Conservation (phyloP, 2,329 filamentous ascomycete genomes). For the Lecanoromycetidae sp. region DNA sequence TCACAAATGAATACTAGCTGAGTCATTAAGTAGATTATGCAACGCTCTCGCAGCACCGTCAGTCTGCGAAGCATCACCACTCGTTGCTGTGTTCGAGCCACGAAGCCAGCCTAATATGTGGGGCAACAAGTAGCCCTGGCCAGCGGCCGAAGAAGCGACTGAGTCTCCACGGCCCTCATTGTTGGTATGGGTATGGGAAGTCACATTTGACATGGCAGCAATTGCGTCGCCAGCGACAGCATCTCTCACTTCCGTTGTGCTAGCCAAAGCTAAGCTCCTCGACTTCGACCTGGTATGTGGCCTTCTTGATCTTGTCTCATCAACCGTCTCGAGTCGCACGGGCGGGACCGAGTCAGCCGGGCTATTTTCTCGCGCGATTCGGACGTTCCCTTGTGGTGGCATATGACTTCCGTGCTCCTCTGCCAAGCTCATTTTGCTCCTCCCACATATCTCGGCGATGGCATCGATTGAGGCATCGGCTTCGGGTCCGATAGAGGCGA, state of each 20-base stretch:
- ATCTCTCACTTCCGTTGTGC: neutral
- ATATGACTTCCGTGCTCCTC: conserved; percentile 52
- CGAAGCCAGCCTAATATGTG: conserved; percentile 9
- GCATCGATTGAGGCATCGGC: conserved; percentile 47
- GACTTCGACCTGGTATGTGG: conserved; percentile 5
- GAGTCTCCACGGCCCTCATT: neutral
- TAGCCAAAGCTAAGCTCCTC: conserved; percentile 3
- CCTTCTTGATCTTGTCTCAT: conserved; percentile 29
- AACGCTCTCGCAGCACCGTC: conserved; percentile 1
- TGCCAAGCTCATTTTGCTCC: conserved; percentile 48
- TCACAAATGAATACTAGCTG: conserved; percentile 1
- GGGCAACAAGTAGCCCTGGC: neutral
- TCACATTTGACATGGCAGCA: conserved; percentile 8
- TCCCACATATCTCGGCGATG: conserved; percentile 51
- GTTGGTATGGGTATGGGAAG: neutral
- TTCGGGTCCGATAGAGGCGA: conserved; percentile 46
- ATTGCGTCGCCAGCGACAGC: neutral
- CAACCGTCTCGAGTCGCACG: conserved; percentile 29
- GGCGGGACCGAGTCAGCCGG: neutral
- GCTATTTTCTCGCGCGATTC: conserved; percentile 16
- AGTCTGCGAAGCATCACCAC: neutral
- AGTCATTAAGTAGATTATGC: conserved; percentile 3
- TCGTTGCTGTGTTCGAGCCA: neutral
- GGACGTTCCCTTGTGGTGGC: conserved; percentile 33
- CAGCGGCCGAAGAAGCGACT: neutral